A percentile compares a stretch with the other conserved stretches of the same genome.
These are phyloP conservation scores for Apiospora pterosperma DNA, from an alignment of 2,329 filamentous ascomycete species.

Conservation along the genomic window DNA sequence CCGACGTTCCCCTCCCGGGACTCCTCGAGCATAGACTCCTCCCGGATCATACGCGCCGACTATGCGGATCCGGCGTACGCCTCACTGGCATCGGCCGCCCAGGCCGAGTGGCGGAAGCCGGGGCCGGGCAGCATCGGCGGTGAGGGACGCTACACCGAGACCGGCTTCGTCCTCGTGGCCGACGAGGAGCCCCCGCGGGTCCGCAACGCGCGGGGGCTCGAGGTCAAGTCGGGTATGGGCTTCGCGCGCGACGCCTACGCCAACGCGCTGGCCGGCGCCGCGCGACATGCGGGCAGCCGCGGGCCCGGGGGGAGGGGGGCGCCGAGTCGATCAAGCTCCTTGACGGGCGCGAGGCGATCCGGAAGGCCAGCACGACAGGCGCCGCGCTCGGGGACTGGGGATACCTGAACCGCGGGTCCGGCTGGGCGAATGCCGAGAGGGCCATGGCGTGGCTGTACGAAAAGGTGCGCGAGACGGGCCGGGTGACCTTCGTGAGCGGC, in stretches of 20 bases:
- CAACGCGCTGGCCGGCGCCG: conserved; percentile 56
- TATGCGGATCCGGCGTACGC: conserved; percentile 80
- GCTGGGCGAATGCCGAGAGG: conserved; percentile 77
- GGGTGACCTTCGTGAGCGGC: conserved; percentile 53
- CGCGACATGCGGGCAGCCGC: conserved; percentile 36
- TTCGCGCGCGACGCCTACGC: conserved; percentile 59
- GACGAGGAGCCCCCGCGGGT: conserved; percentile 35
- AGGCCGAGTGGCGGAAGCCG: conserved; percentile 62
- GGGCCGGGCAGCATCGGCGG: conserved; percentile 54
- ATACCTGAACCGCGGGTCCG: conserved; percentile 70
- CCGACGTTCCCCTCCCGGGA: conserved; percentile 53
- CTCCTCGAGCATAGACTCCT: conserved; percentile 59
- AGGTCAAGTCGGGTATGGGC: conserved; percentile 45
- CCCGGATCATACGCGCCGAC: conserved; percentile 66
- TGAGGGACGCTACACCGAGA: conserved; percentile 66
- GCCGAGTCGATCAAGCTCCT: conserved; percentile 39
- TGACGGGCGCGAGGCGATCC: conserved; percentile 41
- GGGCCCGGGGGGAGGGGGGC: conserved; percentile 26
- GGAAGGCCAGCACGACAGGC: conserved; percentile 40
- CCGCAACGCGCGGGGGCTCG: conserved; percentile 18
- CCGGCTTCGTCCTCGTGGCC: conserved; percentile 63
- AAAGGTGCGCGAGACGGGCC: conserved; percentile 49
- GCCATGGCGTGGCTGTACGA: conserved; percentile 63
- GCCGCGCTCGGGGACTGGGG: conserved; percentile 60
- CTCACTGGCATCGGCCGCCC: conserved; percentile 67